Evolutionary conservation across 2,329 filamentous ascomycete species (phyloP).

Genomic region (Fusarium xylarioides): DNA sequence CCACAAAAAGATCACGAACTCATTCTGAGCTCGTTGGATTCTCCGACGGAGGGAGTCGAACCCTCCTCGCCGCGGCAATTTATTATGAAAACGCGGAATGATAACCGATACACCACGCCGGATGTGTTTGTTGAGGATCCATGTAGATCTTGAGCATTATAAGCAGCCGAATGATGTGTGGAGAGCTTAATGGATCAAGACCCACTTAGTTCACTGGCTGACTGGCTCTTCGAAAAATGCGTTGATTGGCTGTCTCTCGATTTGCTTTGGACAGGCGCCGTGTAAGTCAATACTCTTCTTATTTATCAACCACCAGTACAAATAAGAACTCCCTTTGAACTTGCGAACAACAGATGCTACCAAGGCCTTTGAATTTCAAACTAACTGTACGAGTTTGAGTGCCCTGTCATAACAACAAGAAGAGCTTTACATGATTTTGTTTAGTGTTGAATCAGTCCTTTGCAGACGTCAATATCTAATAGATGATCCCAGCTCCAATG

Average conservation of each 20-base stretch:
- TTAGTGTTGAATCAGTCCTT: not conserved
- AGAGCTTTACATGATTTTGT: not conserved
- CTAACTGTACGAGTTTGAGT: not conserved
- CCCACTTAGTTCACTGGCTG: not conserved
- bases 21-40: rapidly evolving
- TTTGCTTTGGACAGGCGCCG: not conserved
- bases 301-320: too few relatives aligned
- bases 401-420: not conserved
- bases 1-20: not conserved
- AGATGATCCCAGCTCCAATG: not conserved
- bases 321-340: not conserved
- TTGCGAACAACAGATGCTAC: not conserved
- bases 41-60: slow-evolving; percentile 38
- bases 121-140: slow-evolving; percentile 4
- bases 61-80: slow-evolving; percentile 32
- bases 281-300: not conserved
- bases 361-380: not conserved
- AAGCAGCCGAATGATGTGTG: rapidly evolving
- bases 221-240: not conserved
- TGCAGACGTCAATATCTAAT: not conserved
- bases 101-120: slow-evolving; percentile 39
- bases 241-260: not conserved
- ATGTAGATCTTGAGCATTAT: rapidly evolving
- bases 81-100: slow-evolving; percentile 37
- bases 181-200: not conserved